These are phyloP conservation scores for Neonectria neomacrospora DNA, from an alignment of 2,329 filamentous ascomycete genomes.

Conservation along the genomic window DNA sequence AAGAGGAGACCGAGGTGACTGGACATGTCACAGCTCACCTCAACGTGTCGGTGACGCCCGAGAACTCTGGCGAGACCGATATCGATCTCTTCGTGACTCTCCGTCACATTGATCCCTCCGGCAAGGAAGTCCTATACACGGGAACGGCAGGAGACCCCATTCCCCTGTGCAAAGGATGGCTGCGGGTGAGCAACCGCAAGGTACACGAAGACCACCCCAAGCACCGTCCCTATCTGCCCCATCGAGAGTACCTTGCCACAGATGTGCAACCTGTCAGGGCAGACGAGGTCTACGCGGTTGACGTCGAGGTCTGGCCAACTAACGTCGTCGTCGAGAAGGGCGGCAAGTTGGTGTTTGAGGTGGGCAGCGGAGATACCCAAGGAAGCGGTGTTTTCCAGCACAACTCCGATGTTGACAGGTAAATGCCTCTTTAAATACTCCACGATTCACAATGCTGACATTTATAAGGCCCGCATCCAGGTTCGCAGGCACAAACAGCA, in stretches of 20 bases:
- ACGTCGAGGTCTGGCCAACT: conserved; percentile 74
- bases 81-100: conserved; percentile 74
- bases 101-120: conserved; percentile 64
- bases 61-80: conserved; percentile 54
- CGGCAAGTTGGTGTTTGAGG: conserved; percentile 65
- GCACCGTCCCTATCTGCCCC: conserved; percentile 65
- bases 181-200: conserved; percentile 67
- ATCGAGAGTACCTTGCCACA: conserved; percentile 65
- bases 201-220: conserved; percentile 61
- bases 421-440: conserved; percentile 27
- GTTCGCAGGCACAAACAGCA: conserved; percentile 21
- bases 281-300: conserved; percentile 67
- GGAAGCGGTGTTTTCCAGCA: conserved; percentile 68
- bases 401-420: conserved; percentile 60
- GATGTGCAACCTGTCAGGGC: conserved; percentile 66
- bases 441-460: neutral
- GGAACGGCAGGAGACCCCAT: conserved; percentile 73
- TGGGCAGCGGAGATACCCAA: conserved; percentile 67
- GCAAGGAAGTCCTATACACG: conserved; percentile 71
- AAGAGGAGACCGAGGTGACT: conserved; percentile 74
- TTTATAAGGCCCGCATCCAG: conserved; percentile 6
- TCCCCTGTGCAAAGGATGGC: conserved; percentile 72
- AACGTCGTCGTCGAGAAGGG: conserved; percentile 64
- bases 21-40: conserved; percentile 74
- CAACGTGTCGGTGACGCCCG: conserved; percentile 70